Evolutionary conservation across 2,329 filamentous ascomycete species (phyloP).

Genomic region (Ophiostoma quercus): DNA sequence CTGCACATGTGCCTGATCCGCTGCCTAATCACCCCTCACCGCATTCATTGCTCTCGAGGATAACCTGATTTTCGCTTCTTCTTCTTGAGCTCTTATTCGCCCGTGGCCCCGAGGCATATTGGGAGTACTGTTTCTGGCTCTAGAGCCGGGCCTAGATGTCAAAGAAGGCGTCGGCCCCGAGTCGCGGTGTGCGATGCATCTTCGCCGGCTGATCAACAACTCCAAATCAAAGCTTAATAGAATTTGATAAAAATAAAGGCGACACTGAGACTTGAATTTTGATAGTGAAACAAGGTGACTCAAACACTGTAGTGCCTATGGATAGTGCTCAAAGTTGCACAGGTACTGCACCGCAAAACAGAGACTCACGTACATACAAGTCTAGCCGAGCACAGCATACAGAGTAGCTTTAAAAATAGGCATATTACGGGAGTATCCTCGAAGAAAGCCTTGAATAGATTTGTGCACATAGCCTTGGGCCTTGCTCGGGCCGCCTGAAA

Average conservation of each 20-base stretch:
- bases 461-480: background rate
- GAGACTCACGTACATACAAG: too few species aligned
- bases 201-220: too few species aligned
- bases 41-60: background rate
- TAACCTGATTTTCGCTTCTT: background rate
- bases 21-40: background rate
- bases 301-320: too few species aligned
- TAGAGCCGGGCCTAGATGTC: too few species aligned
- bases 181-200: background rate
- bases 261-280: background rate
- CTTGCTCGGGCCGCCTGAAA: background rate
- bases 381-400: too few species aligned
- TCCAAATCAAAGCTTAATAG: too few species aligned
- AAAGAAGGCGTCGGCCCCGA: background rate
- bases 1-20: background rate
- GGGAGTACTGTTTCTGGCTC: background rate
- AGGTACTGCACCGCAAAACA: background rate
- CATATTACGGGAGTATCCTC: too few species aligned
- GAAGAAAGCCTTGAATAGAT: background rate
- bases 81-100: background rate
- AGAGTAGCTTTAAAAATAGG: too few species aligned
- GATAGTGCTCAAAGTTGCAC: background rate
- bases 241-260: background rate
- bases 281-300: too few species aligned
- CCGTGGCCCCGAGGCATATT: background rate